phyloP scores from a whole-genome alignment of 2,329 filamentous ascomycete species.

The Colletotrichum godetiae region DNA sequence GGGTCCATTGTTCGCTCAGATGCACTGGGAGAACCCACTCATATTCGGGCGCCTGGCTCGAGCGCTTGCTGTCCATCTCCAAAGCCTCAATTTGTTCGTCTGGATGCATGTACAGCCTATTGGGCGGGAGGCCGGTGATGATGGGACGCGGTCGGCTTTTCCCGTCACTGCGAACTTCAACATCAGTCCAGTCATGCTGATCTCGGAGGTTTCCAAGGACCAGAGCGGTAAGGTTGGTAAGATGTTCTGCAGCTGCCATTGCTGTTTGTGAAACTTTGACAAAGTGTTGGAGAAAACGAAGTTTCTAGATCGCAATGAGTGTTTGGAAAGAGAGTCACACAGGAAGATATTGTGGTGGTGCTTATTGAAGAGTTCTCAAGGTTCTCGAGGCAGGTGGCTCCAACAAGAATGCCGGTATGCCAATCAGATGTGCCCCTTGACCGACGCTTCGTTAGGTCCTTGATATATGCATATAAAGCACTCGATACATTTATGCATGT shows the following conservation, averaged over 20 bases:
- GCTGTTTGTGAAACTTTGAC: neutral
- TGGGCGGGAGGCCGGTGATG: conserved; percentile 78
- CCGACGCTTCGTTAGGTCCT: neutral
- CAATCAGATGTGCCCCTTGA: neutral
- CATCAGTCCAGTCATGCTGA: conserved; percentile 79
- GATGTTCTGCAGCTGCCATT: conserved; percentile 18
- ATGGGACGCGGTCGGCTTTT: conserved; percentile 67
- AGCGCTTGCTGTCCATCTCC: conserved; percentile 64
- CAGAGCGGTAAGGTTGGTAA: conserved; percentile 46
- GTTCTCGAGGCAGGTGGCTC: conserved; percentile 4
- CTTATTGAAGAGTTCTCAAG: conserved; percentile 20
- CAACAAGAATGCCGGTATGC: neutral
- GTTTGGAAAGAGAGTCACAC: too few relatives aligned
- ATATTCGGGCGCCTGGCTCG: conserved; percentile 64
- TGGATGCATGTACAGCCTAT: conserved; percentile 80
- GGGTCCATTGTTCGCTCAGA: conserved; percentile 77
- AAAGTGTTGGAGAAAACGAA: neutral
- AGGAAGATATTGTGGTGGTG: too few relatives aligned
- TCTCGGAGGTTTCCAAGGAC: conserved; percentile 78
- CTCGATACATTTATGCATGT: neutral
- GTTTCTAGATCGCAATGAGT: neutral
- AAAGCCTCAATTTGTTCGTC: conserved; percentile 84
- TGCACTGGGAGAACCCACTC: conserved; percentile 85
- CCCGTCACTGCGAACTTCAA: conserved; percentile 61
- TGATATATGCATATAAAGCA: neutral